Conservation (phyloP, 345 rosid genomes). For the Gossypium sturtianum region DNA sequence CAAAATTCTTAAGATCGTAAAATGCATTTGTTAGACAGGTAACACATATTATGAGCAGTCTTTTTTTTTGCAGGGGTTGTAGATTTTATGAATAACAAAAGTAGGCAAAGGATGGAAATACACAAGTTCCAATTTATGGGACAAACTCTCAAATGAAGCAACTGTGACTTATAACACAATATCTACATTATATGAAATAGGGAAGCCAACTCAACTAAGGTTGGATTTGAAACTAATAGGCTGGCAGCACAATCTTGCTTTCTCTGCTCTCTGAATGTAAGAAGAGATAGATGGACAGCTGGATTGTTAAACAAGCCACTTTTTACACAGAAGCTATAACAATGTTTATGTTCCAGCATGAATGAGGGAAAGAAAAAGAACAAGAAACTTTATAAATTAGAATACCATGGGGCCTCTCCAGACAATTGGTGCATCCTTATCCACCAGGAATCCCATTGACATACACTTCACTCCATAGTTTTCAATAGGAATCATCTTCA, state of each 20-base stretch:
- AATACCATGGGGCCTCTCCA: conserved; percentile 98
- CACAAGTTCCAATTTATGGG: neutral
- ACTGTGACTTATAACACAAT: neutral
- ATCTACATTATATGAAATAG: neutral
- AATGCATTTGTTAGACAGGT: neutral
- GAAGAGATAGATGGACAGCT: neutral
- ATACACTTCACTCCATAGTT: conserved; percentile 84
- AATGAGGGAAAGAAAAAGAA: conserved; percentile 2
- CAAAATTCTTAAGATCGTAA: neutral
- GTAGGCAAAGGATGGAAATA: neutral
- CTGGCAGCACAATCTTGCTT: neutral
- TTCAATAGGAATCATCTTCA: conserved; percentile 87
- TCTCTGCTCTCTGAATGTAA: neutral
- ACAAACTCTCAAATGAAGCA: neutral
- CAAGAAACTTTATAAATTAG: neutral
- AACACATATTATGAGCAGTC: neutral
- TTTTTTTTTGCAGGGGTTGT: neutral
- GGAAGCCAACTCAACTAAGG: neutral
- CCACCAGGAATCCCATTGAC: conserved; percentile 94
- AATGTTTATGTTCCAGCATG: neutral
- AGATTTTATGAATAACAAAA: neutral
- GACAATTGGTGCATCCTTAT: conserved; percentile 79
- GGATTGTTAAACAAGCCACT: conserved; percentile 4
- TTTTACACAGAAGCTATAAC: conserved; percentile 2
- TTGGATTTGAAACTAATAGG: neutral